Base-by-base conservation (phyloP, 805 yeast genomes). In the Candida boleticola region DNA sequence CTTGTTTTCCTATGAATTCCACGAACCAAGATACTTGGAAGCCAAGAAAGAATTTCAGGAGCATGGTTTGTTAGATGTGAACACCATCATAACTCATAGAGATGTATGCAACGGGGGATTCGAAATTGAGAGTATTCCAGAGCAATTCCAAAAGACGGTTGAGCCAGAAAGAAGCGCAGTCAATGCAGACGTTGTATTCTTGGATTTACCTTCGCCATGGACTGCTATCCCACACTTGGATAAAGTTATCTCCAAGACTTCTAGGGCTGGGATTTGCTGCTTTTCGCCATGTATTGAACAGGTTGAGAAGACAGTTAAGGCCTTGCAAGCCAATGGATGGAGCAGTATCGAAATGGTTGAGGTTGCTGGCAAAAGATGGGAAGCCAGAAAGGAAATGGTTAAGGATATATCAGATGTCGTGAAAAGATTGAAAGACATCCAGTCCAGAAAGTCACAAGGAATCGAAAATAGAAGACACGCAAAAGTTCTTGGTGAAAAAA, bases 201-300 rank as follows among this genome's bases (percentile, higher is more conserved):
- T 93, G 48, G 99, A 93, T 60, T 73, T 93, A 37, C 99, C 99
- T 3, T 82, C 96, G 4, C 99, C 99, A 6, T 92, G 98, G 97
- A 81, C 80, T 29, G 99, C 99, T 4, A 85, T 93, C 40, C 88
- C 89, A 5, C 83, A 85, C 61, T 64, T 92, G 36, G 65, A 71
- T 10, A 51, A 56, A 25, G 95, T 85, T 1, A 73, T 86, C 13
- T 66, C 85, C 6, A 60, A 66, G 6, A 65, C 65, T 16, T 68
- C 73, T 42, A 70, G 73, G 21, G 86, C 81, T 18, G 81, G 85
- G 2, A 75, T 93, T 41, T 93, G 99, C 64, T 93, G 99, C 63
- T 93, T 93, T 58, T 87, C 96, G 30, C 99, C 99, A 7, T 93
- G 99, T 63, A 86, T 93, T 37, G 99, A 93, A 64, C 99, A 93